Percentiles rank a stretch among this genome's conserved stretches.
These are phyloP conservation scores for Candida chauliodis DNA, from an alignment of 805 yeast genomes.

Conservation along the genomic window DNA sequence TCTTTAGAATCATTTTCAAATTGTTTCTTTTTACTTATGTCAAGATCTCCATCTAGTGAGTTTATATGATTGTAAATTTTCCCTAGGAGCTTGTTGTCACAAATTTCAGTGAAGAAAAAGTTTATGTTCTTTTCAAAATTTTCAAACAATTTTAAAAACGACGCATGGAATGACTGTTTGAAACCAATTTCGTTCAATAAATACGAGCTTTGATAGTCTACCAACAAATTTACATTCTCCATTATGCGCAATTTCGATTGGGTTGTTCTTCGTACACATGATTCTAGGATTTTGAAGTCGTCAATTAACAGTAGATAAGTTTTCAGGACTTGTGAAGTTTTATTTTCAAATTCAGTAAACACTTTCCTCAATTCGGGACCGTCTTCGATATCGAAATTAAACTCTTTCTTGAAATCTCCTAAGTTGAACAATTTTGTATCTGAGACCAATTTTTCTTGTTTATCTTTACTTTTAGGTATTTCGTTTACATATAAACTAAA, in stretches of 20 bases:
- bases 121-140: constrained; percentile 30
- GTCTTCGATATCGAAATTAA: constrained; percentile 35
- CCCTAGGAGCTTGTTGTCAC: constrained; percentile 22
- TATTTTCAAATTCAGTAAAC: constrained; percentile 28
- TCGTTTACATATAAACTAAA: constrained; percentile 24
- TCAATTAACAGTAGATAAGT: constrained; percentile 24
- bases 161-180: constrained; percentile 21
- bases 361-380: constrained; percentile 41
- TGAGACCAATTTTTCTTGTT: constrained; percentile 1
- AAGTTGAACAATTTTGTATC: constrained; percentile 9
- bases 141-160: constrained; percentile 24
- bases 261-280: constrained; percentile 18
- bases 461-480: not conserved
- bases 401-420: constrained; percentile 26
- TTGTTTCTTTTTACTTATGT: constrained; percentile 19
- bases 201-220: constrained; percentile 23
- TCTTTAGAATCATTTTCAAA: constrained; percentile 41
- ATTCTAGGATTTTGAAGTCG: constrained; percentile 29
- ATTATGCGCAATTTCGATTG: constrained; percentile 18
- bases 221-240: constrained; percentile 20
- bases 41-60: not conserved
- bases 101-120: constrained; percentile 26
- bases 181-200: constrained; percentile 21
- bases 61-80: constrained; percentile 21
- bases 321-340: constrained; percentile 25